phyloP scores from a whole-genome alignment of 768 basidiomycete genomes.

The Lactarius hatsudake region DNA sequence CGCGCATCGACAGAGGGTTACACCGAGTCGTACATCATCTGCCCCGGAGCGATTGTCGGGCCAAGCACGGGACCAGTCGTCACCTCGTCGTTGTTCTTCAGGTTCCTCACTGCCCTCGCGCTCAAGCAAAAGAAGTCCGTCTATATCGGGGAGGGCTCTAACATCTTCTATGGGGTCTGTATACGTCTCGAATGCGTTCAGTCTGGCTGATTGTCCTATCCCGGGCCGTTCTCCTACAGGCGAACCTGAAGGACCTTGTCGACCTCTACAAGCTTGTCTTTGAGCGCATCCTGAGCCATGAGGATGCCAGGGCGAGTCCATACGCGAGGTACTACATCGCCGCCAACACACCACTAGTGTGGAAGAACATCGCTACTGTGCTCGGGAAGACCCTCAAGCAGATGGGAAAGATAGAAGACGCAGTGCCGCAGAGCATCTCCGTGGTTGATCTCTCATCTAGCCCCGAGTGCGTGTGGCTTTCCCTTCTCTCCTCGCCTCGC shows the following conservation, averaged over 20 bases:
- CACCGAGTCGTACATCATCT: conserved; percentile 15
- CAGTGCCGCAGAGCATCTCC: neutral
- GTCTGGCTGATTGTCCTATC: neutral
- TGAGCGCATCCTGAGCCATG: neutral
- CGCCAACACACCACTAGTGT: neutral
- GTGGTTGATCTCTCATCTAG: neutral
- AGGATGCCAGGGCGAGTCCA: neutral
- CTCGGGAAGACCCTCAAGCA: neutral
- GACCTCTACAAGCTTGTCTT: neutral
- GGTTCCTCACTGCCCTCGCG: neutral
- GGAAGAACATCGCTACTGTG: neutral
- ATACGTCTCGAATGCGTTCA: neutral
- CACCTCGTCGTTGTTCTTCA: neutral
- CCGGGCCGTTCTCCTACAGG: neutral
- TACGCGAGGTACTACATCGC: neutral
- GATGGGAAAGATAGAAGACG: neutral
- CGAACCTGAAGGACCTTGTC: neutral
- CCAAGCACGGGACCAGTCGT: neutral
- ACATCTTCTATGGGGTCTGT: neutral
- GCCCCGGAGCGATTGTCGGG: conserved; percentile 14
- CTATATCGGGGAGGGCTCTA: neutral
- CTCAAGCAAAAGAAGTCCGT: neutral
- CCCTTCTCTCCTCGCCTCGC: neutral
- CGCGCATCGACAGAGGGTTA: neutral
- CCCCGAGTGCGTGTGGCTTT: neutral